phyloP scores from a whole-genome alignment of 257 asterid genomes.

The Solanum arcanum region DNA sequence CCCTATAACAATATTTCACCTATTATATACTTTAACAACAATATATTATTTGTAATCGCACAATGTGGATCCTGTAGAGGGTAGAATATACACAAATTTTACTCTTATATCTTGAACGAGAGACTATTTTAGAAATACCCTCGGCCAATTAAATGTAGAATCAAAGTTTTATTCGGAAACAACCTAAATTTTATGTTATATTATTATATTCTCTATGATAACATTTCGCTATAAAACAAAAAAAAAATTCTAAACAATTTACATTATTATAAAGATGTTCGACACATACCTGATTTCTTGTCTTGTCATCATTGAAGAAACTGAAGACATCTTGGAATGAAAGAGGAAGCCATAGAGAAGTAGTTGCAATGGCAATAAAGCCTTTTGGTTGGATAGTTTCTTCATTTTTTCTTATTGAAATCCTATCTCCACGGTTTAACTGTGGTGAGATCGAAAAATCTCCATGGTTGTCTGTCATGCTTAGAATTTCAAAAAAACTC shows the following conservation, averaged over 20 bases:
- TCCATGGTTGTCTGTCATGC: slow-evolving; percentile 25
- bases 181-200: background rate
- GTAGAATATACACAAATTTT: background rate
- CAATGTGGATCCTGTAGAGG: background rate
- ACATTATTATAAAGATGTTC: background rate
- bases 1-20: background rate
- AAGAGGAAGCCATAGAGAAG: slow-evolving; percentile 56
- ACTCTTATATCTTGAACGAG: background rate
- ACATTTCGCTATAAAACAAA: background rate
- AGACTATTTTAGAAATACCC: background rate
- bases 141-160: background rate
- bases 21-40: background rate
- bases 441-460: slow-evolving; percentile 27
- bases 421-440: slow-evolving; percentile 25
- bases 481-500: slow-evolving; percentile 34
- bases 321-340: slow-evolving; percentile 16
- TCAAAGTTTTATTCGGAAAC: background rate
- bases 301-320: slow-evolving; percentile 41
- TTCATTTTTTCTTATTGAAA: slow-evolving; percentile 24
- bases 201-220: background rate
- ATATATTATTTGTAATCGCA: background rate
- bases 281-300: slow-evolving; percentile 18
- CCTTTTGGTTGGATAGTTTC: slow-evolving; percentile 31
- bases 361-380: slow-evolving; percentile 32
- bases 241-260: background rate